Percentiles rank a stretch among this genome's conserved stretches.
phyloP scores from a whole-genome alignment of 2,329 filamentous ascomycete genomes.

The Cladosporium sp. region DNA sequence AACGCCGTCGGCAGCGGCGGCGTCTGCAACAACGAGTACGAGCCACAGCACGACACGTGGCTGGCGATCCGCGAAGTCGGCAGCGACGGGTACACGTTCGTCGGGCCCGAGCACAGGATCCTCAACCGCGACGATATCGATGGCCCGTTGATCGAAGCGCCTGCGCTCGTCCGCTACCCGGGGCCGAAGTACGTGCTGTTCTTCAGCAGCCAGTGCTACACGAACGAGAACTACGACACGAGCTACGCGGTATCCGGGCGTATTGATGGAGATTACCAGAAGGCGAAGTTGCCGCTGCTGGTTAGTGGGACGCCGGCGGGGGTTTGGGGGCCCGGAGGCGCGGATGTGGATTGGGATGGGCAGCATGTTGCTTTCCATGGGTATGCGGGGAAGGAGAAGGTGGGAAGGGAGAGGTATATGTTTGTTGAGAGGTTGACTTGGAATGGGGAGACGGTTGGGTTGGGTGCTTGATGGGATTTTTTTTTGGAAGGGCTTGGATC shows the following conservation, averaged over 20 bases:
- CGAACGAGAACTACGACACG: slow-evolving; percentile 11
- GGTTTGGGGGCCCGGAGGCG: slow-evolving; percentile 27
- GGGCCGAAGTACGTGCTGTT: slow-evolving; percentile 33
- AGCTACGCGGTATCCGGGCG: slow-evolving; percentile 25
- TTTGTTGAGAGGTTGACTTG: slow-evolving; percentile 22
- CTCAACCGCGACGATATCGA: slow-evolving; percentile 31
- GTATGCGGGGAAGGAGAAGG: slow-evolving; percentile 14
- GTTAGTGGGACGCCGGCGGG: slow-evolving; percentile 16
- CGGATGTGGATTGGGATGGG: slow-evolving; percentile 27
- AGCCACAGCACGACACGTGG: slow-evolving; percentile 30
- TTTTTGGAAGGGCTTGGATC: not conserved
- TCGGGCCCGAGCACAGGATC: slow-evolving; percentile 27
- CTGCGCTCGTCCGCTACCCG: slow-evolving; percentile 27
- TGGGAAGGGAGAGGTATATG: slow-evolving; percentile 24
- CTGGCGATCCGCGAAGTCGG: slow-evolving; percentile 34
- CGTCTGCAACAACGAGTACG: slow-evolving; percentile 29
- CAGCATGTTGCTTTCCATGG: slow-evolving; percentile 29
- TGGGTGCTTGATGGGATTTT: not conserved
- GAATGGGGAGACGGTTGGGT: not conserved
- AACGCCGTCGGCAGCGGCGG: slow-evolving; percentile 34
- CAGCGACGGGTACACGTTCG: slow-evolving; percentile 31
- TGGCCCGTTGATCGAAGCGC: slow-evolving; percentile 34
- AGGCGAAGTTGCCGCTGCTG: slow-evolving; percentile 24
- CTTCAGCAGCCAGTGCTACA: slow-evolving; percentile 34
- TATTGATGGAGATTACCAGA: slow-evolving; percentile 24